Base-by-base conservation (phyloP, 441 rosid species). In the Corymbia citriodora region DNA sequence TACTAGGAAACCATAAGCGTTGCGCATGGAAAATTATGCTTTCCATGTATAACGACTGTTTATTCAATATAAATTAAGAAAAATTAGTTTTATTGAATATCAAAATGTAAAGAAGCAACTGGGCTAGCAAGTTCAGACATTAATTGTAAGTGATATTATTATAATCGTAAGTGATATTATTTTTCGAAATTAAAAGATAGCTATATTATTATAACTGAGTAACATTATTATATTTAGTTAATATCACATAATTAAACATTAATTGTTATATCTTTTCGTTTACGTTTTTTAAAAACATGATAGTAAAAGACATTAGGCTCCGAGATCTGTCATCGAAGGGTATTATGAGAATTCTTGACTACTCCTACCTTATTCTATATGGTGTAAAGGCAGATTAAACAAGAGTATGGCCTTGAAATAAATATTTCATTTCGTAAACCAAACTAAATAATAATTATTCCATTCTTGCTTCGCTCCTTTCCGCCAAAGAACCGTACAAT, bases 1-100 rank as follows among this genome's bases (percentile, higher is more conserved):
- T 9, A 0, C 3, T 8, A 70, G 81, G 25, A 17, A 33, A 70
- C 2, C 48, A 70, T 33, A 1, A 68, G 45, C 0, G 4, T 21
- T 3, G 29, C 29, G 23, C 0, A 9, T 21, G 1, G 61, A 55
- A 55, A 55, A 55, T 21, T 70, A 31, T 70, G 25, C 33, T 70
- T 70, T 33, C 23, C 45, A 8, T 70, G 10, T 17, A 18, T 18
- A 70, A 33, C 12, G 81, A 5, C 2, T 70, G 25, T 70, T 70
- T 70, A 33, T 17, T 68, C 12, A 9, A 4, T 68, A 31, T 17
- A 31, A 2, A 68, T 17, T 17, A 31, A 70, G 16, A 68, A n/a
- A 0, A n/a, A 15, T 65, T 8, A 2, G 17, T 65, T 31, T 2
- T 57, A 57, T 57, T 57, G 27, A 57, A 57, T 55, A 2, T 55